Evolutionary conservation across 169 alveolate genomes (phyloP).

Genomic region (Plasmodium blacklocki): DNA sequence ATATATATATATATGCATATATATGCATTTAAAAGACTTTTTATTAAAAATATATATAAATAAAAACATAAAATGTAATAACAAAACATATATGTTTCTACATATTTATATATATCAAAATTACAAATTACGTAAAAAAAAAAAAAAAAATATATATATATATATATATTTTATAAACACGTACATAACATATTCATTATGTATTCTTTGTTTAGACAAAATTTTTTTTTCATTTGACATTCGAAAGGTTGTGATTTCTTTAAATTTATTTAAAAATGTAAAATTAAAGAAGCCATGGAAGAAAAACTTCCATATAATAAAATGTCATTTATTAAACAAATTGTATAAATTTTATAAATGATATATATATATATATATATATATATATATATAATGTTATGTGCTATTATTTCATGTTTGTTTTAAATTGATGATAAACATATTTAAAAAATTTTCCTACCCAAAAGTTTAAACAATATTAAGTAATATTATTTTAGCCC

Average conservation of each 20-base stretch:
- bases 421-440: no score
- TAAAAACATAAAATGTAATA: constrained; percentile 24
- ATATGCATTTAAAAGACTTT: constrained; percentile 35
- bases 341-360: not conserved
- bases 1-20: constrained; percentile 1
- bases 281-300: constrained; percentile 29
- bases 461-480: no score
- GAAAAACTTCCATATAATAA: not conserved
- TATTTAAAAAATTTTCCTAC: no score
- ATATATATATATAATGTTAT: no score
- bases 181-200: constrained; percentile 5
- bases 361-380: no score
- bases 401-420: no score
- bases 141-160: constrained; percentile 28
- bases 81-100: constrained; percentile 5
- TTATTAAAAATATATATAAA: constrained; percentile 28
- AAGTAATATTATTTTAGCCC: no score
- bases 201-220: constrained; percentile 10
- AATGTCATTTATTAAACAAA: not conserved
- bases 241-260: constrained; percentile 42
- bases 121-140: constrained; percentile 71
- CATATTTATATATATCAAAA: constrained; percentile 22
- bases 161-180: constrained; percentile 10
- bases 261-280: constrained; percentile 45
- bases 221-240: constrained; percentile 19